phyloP scores from a whole-genome alignment of 192 early-diverging fungal genomes.

The Backusella morwellensis region DNA sequence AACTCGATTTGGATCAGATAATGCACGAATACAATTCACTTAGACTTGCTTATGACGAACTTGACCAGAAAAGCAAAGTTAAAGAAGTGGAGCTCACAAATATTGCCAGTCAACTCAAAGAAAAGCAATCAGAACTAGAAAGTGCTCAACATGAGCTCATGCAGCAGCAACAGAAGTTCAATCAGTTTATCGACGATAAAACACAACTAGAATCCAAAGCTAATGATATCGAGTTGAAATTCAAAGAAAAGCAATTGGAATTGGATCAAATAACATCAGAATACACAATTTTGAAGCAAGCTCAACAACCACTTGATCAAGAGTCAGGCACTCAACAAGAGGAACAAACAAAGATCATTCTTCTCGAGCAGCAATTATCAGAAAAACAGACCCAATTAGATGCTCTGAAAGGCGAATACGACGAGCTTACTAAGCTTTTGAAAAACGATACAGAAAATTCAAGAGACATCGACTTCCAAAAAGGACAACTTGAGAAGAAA shows the following conservation, averaged over 20 bases:
- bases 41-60: background rate
- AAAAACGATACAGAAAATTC: background rate
- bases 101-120: background rate
- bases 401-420: background rate
- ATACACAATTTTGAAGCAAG: background rate
- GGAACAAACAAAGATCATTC: background rate
- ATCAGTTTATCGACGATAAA: background rate
- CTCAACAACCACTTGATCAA: background rate
- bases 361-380: background rate
- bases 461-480: background rate
- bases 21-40: conserved; percentile 1
- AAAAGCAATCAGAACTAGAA: background rate
- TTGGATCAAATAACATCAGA: background rate
- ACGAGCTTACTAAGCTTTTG: background rate
- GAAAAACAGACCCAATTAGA: background rate
- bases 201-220: background rate
- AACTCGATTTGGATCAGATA: background rate
- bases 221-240: background rate
- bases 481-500: background rate
- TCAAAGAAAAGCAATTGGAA: background rate
- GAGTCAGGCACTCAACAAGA: background rate
- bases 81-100: background rate
- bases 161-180: background rate
- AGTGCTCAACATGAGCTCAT: background rate
- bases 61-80: background rate